Percentiles rank a stretch among this genome's conserved stretches.
phyloP scores from a whole-genome alignment of 495 filamentous ascomycete genomes.

The Lentithecium fluviatile region DNA sequence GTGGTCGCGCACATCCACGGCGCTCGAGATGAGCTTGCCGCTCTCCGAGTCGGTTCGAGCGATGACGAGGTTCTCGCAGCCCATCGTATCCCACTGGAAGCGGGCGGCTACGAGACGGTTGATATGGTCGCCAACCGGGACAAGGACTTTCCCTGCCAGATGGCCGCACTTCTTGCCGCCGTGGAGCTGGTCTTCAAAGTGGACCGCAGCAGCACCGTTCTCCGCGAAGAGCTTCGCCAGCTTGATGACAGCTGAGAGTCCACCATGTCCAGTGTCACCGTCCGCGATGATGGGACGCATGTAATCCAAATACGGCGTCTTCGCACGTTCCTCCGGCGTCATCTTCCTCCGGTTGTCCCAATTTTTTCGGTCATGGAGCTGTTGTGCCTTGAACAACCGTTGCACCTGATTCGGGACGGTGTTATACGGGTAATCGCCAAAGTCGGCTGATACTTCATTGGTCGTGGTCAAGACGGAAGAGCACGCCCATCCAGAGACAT shows the following conservation, averaged over 20 bases:
- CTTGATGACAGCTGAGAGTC: constrained; percentile 88
- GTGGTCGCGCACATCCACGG: constrained; percentile 90
- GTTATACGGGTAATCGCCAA: constrained; percentile 98
- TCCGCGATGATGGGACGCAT: constrained; percentile 95
- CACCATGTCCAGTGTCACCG: constrained; percentile 89
- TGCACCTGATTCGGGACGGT: constrained; percentile 98
- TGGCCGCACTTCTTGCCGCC: constrained; percentile 99
- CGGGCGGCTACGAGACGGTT: constrained; percentile 87
- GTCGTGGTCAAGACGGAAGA: constrained; percentile 87
- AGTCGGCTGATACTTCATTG: constrained; percentile 95
- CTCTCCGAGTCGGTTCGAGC: constrained; percentile 94
- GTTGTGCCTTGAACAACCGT: constrained; percentile 91
- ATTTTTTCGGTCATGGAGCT: constrained; percentile 93
- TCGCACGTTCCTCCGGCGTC: constrained; percentile 65
- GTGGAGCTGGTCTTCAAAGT: constrained; percentile 97
- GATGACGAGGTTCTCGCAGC: constrained; percentile 87
- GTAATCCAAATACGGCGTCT: constrained; percentile 84
- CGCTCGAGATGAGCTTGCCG: constrained; percentile 82
- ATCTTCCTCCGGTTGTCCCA: constrained; percentile 81
- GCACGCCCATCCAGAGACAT: constrained; percentile 96
- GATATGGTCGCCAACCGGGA: constrained; percentile 92
- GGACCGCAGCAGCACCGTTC: constrained; percentile 92
- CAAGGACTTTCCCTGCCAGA: constrained; percentile 92
- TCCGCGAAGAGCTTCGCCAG: constrained; percentile 98
- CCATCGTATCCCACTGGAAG: constrained; percentile 99